Evolutionary conservation across 345 rosid genomes (phyloP), one percentile per base, ranked within the genome.

Genomic region (Euphorbia peplus): DNA sequence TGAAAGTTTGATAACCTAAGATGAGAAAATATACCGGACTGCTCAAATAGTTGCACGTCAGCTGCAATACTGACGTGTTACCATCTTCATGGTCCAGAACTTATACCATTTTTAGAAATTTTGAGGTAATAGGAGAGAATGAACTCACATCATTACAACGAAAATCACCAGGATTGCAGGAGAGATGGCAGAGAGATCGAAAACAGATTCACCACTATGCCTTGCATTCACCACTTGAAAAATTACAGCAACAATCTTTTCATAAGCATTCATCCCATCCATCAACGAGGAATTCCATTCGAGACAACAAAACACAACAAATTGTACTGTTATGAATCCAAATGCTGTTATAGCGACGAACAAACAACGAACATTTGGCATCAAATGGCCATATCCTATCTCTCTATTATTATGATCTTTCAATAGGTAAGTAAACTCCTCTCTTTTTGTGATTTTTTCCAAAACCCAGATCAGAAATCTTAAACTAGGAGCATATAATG

Each of bases 141-240:
- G 13, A 39, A 76, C 81, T 76, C 5, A 82, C 81, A 82, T 76
- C 76, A 76, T 76, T 0, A 74, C 58, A n/a, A 74, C 48, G 30
- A 77, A 72, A 29, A 77, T 47, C 12, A 69, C 78, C 63, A 79
- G 22, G 21, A 76, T 53, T 14, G 85, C 79, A 1, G 77, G 61
- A 8, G 83, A 69, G 4, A 82, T 30, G 0, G 12, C 32, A 14
- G 78, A 70, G 42, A 82, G 58, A 39, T 82, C 80, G 18, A 79
- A 15, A 0, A 69, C 59, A 14, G 74, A 55, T 76, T 83, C 82
- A 1, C 84, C 84, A 0, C 72, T 1, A 39, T 83, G 79, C 50
- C 86, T 83, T 2, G 82, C 8, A 28, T 71, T 80, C 8, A 78
- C 77, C 7, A 64, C 63, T 24, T 75, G 41, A 22, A 80, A 83